Percentiles rank a stretch among this genome's conserved stretches.
phyloP scores from a whole-genome alignment of 768 basidiomycete genomes.

The Pleurotus djamor region DNA sequence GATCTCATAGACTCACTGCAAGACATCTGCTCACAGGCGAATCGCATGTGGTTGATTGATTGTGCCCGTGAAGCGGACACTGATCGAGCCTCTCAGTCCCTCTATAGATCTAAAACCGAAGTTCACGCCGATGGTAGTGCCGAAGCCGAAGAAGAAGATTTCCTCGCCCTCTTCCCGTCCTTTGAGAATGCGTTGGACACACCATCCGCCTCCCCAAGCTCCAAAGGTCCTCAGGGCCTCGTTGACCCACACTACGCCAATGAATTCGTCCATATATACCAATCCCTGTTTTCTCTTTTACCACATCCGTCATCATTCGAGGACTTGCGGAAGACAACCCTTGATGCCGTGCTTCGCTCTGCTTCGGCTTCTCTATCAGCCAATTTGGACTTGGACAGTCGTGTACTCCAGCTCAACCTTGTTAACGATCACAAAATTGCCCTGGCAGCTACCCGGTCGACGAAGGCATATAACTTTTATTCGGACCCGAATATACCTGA shows the following conservation, averaged over 20 bases:
- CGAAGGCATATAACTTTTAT: constrained; percentile 71
- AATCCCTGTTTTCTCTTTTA: constrained; percentile 31
- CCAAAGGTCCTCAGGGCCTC: constrained; percentile 17
- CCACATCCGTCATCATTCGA: constrained; percentile 4
- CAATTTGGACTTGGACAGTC: constrained; percentile 47
- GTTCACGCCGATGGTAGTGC: constrained; percentile 61
- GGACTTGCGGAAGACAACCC: constrained; percentile 23
- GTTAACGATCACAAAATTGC: constrained; percentile 38
- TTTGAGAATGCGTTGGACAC: constrained; percentile 60
- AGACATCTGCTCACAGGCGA: constrained; percentile 62
- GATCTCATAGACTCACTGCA: constrained; percentile 36
- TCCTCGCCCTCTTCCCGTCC: constrained; percentile 81
- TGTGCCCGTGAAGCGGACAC: constrained; percentile 64
- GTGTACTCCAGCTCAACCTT: constrained; percentile 49
- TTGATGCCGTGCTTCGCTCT: constrained; percentile 29
- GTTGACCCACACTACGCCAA: constrained; percentile 31
- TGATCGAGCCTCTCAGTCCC: constrained; percentile 61
- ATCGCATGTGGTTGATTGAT: constrained; percentile 84
- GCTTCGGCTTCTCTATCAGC: constrained; percentile 29
- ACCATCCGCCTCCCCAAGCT: constrained; percentile 12
- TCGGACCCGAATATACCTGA: constrained; percentile 73
- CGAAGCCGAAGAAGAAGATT: constrained; percentile 81
- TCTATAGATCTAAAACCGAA: constrained; percentile 69
- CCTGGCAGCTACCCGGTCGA: constrained; percentile 21
- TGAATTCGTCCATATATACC: constrained; percentile 47